A percentile compares a stretch with the other conserved stretches of the same genome.
These are phyloP conservation scores for Alternaria postmessia DNA, from an alignment of 2,329 filamentous ascomycete genomes.

Conservation along the genomic window DNA sequence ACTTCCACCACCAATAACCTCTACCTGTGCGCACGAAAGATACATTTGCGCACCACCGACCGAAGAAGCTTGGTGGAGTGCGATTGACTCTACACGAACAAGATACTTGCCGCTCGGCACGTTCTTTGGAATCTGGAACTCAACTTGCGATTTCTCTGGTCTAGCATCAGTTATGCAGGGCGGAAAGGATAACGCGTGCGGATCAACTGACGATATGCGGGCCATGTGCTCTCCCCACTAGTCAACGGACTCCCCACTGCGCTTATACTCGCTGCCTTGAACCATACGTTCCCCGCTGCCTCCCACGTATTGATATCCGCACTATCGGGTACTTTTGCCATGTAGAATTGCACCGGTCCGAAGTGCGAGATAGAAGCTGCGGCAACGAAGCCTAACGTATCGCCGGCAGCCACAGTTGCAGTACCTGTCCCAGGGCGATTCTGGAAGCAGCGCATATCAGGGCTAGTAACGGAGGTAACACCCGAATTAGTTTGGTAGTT, in stretches of 20 bases:
- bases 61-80: conserved; percentile 50
- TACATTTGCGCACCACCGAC: conserved; percentile 54
- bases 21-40: conserved; percentile 56
- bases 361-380: conserved; percentile 59
- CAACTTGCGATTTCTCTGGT: conserved; percentile 38
- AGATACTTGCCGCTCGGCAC: conserved; percentile 56
- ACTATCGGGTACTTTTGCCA: conserved; percentile 58
- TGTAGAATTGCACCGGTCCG: conserved; percentile 63
- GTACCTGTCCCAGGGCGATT: conserved; percentile 52
- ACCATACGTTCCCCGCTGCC: conserved; percentile 42
- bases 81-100: conserved; percentile 57
- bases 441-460: conserved; percentile 63
- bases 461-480: conserved; percentile 58
- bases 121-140: conserved; percentile 48
- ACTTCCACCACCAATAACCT: conserved; percentile 50
- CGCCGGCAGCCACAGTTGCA: conserved; percentile 56
- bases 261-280: conserved; percentile 38
- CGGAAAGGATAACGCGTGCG: background rate
- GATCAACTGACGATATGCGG: conserved; percentile 33
- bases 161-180: background rate
- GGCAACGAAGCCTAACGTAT: conserved; percentile 56
- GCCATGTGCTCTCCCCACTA: conserved; percentile 37
- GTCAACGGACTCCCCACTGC: conserved; percentile 35
- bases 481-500: conserved; percentile 62
- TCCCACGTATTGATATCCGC: conserved; percentile 40